Base-by-base conservation (phyloP, 768 basidiomycete species). In the Lentinula aciculospora region DNA sequence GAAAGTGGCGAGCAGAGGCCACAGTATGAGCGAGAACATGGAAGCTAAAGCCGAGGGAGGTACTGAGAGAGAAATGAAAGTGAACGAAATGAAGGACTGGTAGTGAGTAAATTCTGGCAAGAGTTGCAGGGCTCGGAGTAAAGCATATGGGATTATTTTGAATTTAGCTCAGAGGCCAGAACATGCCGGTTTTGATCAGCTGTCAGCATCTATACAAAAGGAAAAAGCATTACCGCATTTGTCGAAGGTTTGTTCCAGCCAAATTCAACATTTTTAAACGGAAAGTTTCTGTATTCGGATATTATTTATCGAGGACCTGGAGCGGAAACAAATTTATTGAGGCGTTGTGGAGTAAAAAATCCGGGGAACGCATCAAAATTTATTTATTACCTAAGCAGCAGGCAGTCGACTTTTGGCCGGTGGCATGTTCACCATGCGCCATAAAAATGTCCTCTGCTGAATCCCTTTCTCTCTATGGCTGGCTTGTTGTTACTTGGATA, bases 401-500 rank as follows among this genome's bases (percentile, higher is more conserved):
- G 27, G 13, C 46, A 47, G 19, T 12, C 27, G 19, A 47, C 8
- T 47, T n/a, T 15, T 17, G 25, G 12, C 12, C 46, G 27, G 13
- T 13, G 46, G 4, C 25, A 17, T 47, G 25, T 17, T 29, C 12
- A 4, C 27, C 46, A 47, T 47, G 46, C 29, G 42, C 42, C 42
- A 44, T 21, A 44, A 44, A 19, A 21, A 47, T 47, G 23, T 47
- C 25, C 19, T 29, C 28, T 34, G 47, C 19, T 53, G 50, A 34
- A 5, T 23, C 72, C 1, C 84, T 89, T 62, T 84, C 87, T 1
- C 39, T 60, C 23, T 85, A 85, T 60, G 89, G 89, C 19, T 85
- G 83, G 81, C 60, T 72, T 6, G 80, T 86, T 9, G 85, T 83
- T 62, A 53, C 79, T n/a, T 91, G 89, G 89, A 73, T 89, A 15